Evolutionary conservation across 108 stramenopile species (phyloP), one percentile per base, ranked within the genome.

Genomic region (Skeletonema grethae): DNA sequence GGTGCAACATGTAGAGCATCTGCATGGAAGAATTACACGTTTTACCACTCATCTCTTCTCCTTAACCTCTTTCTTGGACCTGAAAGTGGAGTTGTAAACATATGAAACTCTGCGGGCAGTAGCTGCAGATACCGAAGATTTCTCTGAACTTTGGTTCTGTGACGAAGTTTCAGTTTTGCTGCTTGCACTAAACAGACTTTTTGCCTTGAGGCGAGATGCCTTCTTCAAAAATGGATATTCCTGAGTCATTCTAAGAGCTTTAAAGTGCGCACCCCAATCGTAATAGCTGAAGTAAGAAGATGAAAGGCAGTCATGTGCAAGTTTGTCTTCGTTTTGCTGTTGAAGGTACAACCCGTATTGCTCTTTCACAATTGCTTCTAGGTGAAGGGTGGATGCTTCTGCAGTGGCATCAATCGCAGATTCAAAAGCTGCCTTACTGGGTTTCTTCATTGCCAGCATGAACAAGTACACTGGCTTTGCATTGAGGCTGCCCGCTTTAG

Each of bases 341-440:
- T 65, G 35, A n/a, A 67, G 46, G 43, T 72, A 55, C 46, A 65
- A 32, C 5, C 63, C 73, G 31, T 66, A 75, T 4, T 58, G 68
- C 55, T 80, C 79, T n/a, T 65, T 70, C 69, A 65, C 73, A 34
- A 80, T 31, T 34, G 79, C 79, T 62, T 69, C 68, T n/a, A 80
- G 39, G 48, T 80, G 67, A 9, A 69, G 24, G 18, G 68, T 24
- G 5, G 67, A 36, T 8, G 12, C 28, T 24, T 61, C 39, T 11
- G 25, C 7, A 63, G 73, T 67, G 11, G 59, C 73, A 24, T 46
- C 68, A 46, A 80, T 80, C 12, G 79, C 79, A 11, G 60, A 30
- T 4, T 75, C 61, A 60, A 67, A 80, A 1, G 32, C 28, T 13
- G 30, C 20, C n/a, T 34, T 62, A 25, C 29, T 75, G 28, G 64